Evolutionary conservation across 2,329 filamentous ascomycete species (phyloP).

Genomic region (Fusarium xylarioides): DNA sequence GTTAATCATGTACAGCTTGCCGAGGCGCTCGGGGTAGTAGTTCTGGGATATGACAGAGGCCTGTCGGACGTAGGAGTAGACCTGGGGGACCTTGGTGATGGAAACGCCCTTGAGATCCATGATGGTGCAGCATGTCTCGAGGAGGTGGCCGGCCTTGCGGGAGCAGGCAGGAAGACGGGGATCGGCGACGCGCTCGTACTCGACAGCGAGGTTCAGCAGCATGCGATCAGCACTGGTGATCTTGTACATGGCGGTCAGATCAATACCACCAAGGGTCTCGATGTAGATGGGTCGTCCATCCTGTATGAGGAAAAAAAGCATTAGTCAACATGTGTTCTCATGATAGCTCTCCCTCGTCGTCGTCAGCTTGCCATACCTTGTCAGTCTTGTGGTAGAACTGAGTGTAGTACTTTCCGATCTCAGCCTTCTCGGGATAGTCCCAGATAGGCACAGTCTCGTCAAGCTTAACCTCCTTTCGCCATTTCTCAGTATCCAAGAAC

Average conservation of each 20-base stretch:
- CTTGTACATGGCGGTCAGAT: conserved; percentile 88
- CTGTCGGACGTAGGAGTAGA: conserved; percentile 87
- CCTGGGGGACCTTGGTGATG: conserved; percentile 79
- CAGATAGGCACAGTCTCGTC: conserved; percentile 83
- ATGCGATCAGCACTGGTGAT: conserved; percentile 94
- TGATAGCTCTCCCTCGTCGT: not conserved
- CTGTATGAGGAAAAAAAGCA: conserved; percentile 55
- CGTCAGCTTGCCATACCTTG: conserved; percentile 62
- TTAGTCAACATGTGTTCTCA: conserved; percentile 19
- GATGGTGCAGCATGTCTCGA: conserved; percentile 98
- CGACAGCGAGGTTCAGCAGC: conserved; percentile 93
- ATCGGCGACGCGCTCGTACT: conserved; percentile 96
- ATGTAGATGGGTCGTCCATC: conserved; percentile 98
- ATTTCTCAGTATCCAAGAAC: conserved; percentile 91
- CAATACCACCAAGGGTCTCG: conserved; percentile 93
- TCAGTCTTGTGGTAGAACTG: conserved; percentile 99
- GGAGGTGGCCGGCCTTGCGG: conserved; percentile 85
- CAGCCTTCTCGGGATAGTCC: conserved; percentile 84
- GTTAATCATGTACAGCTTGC: conserved; percentile 97
- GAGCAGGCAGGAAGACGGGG: conserved; percentile 95
- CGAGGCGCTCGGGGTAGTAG: conserved; percentile 98
- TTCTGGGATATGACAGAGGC: conserved; percentile 94
- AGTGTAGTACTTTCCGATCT: conserved; percentile 91
- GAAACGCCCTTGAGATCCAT: conserved; percentile 98
- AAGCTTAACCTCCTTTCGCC: conserved; percentile 87